phyloP scores from a whole-genome alignment of 495 filamentous ascomycete species.

The Penicillium silybi region DNA sequence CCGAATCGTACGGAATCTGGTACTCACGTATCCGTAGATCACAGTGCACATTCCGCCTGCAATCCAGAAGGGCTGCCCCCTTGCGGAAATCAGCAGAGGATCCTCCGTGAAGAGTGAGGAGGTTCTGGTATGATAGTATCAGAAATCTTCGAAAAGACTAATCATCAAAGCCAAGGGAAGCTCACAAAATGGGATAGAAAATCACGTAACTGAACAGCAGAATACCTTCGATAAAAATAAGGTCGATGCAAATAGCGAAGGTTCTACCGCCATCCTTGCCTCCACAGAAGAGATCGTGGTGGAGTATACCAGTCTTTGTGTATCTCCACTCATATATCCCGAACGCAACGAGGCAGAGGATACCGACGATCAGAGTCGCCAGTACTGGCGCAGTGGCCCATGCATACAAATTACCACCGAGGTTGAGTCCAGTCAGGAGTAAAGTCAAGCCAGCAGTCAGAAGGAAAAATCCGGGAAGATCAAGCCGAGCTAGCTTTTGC shows the following conservation, averaged over 20 bases:
- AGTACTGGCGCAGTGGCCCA: constrained; percentile 3
- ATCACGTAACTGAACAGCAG: constrained; percentile 9
- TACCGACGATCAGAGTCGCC: constrained; percentile 4
- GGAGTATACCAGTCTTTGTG: constrained; percentile 10
- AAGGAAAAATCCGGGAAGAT: constrained; percentile 3
- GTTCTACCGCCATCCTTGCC: constrained; percentile 1
- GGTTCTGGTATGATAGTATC: not conserved
- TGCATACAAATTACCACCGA: constrained; percentile 4
- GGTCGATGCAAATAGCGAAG: constrained; percentile 7
- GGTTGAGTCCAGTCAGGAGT: constrained; percentile 8
- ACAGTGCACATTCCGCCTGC: constrained; percentile 4
- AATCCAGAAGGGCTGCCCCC: constrained; percentile 7
- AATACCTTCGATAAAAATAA: constrained; percentile 13
- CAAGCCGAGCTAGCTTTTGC: constrained; percentile 8
- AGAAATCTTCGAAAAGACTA: not conserved
- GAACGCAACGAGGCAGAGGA: constrained; percentile 1
- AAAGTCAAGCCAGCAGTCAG: constrained; percentile 7
- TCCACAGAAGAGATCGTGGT: constrained; percentile 10
- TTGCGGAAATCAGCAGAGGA: constrained; percentile 1
- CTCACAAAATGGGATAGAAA: constrained; percentile 8
- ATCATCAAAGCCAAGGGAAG: not conserved
- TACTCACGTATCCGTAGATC: constrained; percentile 8
- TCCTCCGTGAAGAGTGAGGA: constrained; percentile 2
- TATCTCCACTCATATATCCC: constrained; percentile 11
- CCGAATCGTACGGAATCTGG: constrained; percentile 3